Evolutionary conservation across 495 filamentous ascomycete species (phyloP).

Genomic region (Penicillium angulare): DNA sequence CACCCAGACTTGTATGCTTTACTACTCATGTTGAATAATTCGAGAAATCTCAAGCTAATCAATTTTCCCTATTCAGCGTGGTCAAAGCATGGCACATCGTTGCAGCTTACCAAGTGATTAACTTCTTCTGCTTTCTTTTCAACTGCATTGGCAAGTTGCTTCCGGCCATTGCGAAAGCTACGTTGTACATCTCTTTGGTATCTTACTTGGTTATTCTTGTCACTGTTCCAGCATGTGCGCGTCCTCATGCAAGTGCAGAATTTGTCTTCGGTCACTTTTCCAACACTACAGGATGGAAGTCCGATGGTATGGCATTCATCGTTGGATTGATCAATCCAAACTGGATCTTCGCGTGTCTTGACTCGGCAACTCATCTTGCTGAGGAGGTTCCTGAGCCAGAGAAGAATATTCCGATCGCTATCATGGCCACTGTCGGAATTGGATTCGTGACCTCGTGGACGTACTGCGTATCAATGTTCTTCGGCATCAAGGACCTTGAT

Average conservation of each 20-base stretch:
- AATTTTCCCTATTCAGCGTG: not conserved
- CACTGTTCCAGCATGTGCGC: not conserved
- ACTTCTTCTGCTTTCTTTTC: not conserved
- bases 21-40: not conserved
- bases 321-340: conserved; percentile 62
- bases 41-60: not conserved
- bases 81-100: not conserved
- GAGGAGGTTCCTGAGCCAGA: conserved; percentile 57
- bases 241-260: not conserved
- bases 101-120: not conserved
- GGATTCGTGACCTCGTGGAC: conserved; percentile 58
- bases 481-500: conserved; percentile 52
- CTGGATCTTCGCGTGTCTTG: conserved; percentile 60
- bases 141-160: not conserved
- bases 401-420: conserved; percentile 47
- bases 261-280: not conserved
- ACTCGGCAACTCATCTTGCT: conserved; percentile 61
- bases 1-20: not conserved
- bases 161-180: not conserved
- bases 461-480: conserved; percentile 59
- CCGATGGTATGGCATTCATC: conserved; percentile 62
- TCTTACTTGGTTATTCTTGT: not conserved
- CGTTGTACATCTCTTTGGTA: not conserved
- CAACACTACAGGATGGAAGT: conserved; percentile 60
- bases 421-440: conserved; percentile 59